Evolutionary conservation across 768 basidiomycete genomes (phyloP), one percentile per base, ranked within the genome.

Genomic region (Cystofilobasidium capitatum): DNA sequence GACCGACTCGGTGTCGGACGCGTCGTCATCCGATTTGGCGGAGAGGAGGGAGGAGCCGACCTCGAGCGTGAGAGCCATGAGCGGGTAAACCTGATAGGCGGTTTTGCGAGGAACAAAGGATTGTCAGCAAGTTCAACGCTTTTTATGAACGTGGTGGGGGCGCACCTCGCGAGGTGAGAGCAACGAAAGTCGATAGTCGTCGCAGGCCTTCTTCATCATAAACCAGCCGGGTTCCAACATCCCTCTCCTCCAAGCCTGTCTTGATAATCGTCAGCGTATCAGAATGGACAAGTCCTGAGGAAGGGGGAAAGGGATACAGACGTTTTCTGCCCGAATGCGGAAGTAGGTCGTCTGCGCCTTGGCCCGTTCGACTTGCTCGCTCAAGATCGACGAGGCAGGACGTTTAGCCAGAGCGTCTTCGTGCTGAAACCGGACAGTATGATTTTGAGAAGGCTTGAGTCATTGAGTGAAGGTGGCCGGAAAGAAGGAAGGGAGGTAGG

Each of bases 151-250:
- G 22, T 20, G n/a, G 17, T 17, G 9, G 36, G 6, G 3, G 42
- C 61, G 36, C 14, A 68, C 66, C 31, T 68, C 66, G 17, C 54
- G 37, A 8, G 51, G 20, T 8, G 54, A n/a, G 9, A 68, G 39
- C 49, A 55, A 57, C 3, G 51, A 29, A 20, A 68, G 37, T 24
- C 66, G 51, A 16, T 29, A 24, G 26, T 62, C 61, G 44, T 68
- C 66, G 35, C 49, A 42, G 9, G 66, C 66, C 35, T 68, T 40
- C n/a, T 26, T 44, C 49, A 68, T 55, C 66, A 68, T 62, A 54
- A 58, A 68, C 10, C 22, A 44, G 13, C 61, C 66, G 3, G 66
- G 60, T 13, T 68, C 66, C 24, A 68, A 40, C 40, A 44, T 45
- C 3, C 26, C 55, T 33, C 33, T 31, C 2, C 31, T 55, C 31